These are phyloP conservation scores for Emmonsia crescens DNA, from an alignment of 2,329 filamentous ascomycete genomes.

Conservation along the genomic window DNA sequence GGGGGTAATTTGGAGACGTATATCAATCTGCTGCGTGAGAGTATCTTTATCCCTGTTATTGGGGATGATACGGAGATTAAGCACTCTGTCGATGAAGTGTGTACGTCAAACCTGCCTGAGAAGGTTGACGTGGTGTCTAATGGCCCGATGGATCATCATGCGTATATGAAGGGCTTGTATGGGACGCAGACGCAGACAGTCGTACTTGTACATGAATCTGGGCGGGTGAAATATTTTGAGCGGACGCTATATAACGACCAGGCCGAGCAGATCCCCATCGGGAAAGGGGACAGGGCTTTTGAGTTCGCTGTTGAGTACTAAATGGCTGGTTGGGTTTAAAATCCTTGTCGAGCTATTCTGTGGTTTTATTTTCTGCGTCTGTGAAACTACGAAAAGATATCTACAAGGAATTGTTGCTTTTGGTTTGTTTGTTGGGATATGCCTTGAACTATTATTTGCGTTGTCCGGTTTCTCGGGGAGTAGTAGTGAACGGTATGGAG, in stretches of 20 bases:
- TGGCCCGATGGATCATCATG: slow-evolving; percentile 16
- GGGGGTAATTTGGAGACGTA: slow-evolving; percentile 46
- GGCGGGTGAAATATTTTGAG: slow-evolving; percentile 51
- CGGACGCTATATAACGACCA: slow-evolving; percentile 48
- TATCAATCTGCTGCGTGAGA: slow-evolving; percentile 45
- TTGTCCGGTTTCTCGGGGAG: neutral
- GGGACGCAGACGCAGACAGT: slow-evolving; percentile 56
- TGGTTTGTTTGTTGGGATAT: neutral
- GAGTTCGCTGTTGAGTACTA: slow-evolving; percentile 23
- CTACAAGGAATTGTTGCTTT: neutral
- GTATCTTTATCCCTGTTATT: slow-evolving; percentile 50
- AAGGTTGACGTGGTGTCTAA: slow-evolving; percentile 15
- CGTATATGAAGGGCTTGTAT: slow-evolving; percentile 42
- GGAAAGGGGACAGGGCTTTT: slow-evolving; percentile 37
- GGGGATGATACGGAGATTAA: slow-evolving; percentile 34
- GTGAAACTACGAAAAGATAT: neutral
- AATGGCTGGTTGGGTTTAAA: neutral
- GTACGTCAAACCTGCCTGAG: slow-evolving; percentile 22
- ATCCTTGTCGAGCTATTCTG: neutral
- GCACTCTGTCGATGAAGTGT: slow-evolving; percentile 26
- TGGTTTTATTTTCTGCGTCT: neutral
- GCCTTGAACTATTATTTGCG: neutral
- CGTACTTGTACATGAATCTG: slow-evolving; percentile 45
- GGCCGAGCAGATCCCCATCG: slow-evolving; percentile 36
- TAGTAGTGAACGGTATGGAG: neutral